phyloP scores from a whole-genome alignment of 257 asterid genomes.

The Galeopsis tetrahit region DNA sequence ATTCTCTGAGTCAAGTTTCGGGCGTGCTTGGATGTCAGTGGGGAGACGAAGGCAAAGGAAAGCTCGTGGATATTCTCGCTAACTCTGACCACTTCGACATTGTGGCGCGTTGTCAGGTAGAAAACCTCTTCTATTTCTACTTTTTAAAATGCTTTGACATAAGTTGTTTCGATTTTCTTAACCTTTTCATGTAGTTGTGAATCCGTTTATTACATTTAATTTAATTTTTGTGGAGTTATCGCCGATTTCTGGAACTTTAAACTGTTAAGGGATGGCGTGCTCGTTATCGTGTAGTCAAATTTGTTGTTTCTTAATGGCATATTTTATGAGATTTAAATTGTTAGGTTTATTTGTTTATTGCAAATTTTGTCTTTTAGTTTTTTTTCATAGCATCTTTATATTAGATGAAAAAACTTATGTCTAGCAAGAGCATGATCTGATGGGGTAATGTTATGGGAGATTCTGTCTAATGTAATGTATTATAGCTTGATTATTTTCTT shows the following conservation, averaged over 20 bases:
- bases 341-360: neutral
- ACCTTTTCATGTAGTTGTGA: neutral
- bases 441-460: neutral
- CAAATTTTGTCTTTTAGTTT: neutral
- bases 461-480: conserved; percentile 1
- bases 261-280: neutral
- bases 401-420: neutral
- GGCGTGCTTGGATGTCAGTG: conserved; percentile 96
- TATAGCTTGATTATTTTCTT: neutral
- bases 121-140: neutral
- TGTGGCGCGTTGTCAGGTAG: conserved; percentile 96
- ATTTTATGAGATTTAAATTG: neutral
- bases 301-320: neutral
- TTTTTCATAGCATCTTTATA: neutral
- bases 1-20: conserved; percentile 86
- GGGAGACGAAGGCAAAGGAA: conserved; percentile 99
- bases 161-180: neutral
- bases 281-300: neutral
- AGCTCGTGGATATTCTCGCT: conserved; percentile 90
- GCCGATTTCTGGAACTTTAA: neutral
- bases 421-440: neutral
- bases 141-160: neutral
- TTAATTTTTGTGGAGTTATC: neutral
- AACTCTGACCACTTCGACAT: conserved; percentile 69
- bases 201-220: neutral